Conservation (phyloP, 169 alveolate genomes). For the Babesia microti region DNA sequence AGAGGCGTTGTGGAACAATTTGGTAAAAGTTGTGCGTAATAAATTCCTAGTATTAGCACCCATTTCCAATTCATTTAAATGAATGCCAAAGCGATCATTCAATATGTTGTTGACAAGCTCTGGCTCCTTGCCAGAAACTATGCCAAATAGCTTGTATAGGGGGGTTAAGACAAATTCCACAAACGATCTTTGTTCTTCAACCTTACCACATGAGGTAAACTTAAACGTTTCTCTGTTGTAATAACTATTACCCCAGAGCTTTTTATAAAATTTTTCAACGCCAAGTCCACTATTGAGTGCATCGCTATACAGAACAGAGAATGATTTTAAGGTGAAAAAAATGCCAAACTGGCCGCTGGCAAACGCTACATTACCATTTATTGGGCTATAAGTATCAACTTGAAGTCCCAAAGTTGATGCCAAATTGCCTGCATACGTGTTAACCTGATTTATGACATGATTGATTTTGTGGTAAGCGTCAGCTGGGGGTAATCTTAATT, state of each 20-base stretch:
- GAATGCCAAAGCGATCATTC: slow-evolving; percentile 48
- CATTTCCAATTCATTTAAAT: slow-evolving; percentile 23
- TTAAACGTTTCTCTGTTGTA: slow-evolving; percentile 62
- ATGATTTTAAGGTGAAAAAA: slow-evolving; percentile 83
- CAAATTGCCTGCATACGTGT: slow-evolving; percentile 31
- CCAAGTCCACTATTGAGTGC: slow-evolving; percentile 47
- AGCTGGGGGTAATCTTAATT: slow-evolving; percentile 92
- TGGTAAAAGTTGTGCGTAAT: slow-evolving; percentile 39
- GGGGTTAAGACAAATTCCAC: slow-evolving; percentile 96
- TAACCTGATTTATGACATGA: slow-evolving; percentile 51
- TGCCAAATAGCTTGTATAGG: slow-evolving; percentile 89
- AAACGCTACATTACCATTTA: slow-evolving; percentile 86
- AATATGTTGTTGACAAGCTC: slow-evolving; percentile 80
- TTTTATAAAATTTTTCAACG: slow-evolving; percentile 57
- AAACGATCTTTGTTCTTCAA: slow-evolving; percentile 79
- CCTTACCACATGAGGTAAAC: slow-evolving; percentile 56
- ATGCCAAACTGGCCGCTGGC: slow-evolving; percentile 86
- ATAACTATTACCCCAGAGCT: slow-evolving; percentile 82
- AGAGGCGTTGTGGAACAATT: slow-evolving; percentile 52
- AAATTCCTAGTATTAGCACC: slow-evolving; percentile 31
- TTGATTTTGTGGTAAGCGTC: slow-evolving; percentile 96
- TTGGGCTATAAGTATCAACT: slow-evolving; percentile 57
- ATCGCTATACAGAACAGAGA: slow-evolving; percentile 76
- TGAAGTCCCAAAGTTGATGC: slow-evolving; percentile 11
- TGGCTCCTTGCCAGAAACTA: slow-evolving; percentile 89